Conservation (phyloP, 2,329 filamentous ascomycete species). For the Trichophyton verrucosum region DNA sequence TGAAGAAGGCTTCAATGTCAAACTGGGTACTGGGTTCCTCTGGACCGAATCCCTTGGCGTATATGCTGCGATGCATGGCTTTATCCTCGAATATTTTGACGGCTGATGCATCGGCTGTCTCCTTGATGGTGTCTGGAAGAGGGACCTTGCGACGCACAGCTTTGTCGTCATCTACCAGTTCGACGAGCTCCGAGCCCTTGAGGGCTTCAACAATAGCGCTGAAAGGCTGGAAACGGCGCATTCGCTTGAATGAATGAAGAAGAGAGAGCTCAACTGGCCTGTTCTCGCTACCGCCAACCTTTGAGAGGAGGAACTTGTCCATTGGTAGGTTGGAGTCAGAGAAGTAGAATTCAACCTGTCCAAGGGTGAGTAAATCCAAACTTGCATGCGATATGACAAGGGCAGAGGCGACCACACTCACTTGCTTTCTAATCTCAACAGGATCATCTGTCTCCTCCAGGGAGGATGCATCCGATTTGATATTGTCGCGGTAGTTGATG, state of each 20-base stretch:
- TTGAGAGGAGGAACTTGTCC: slow-evolving; percentile 75
- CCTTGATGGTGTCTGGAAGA: slow-evolving; percentile 41
- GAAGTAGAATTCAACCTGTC: slow-evolving; percentile 89
- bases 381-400: not conserved
- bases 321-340: slow-evolving; percentile 77
- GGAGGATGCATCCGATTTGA: slow-evolving; percentile 57
- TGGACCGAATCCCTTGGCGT: slow-evolving; percentile 86
- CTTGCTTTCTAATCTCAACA: slow-evolving; percentile 70
- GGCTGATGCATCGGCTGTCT: slow-evolving; percentile 43
- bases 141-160: slow-evolving; percentile 64
- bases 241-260: slow-evolving; percentile 83
- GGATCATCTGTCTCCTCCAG: slow-evolving; percentile 64
- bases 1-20: slow-evolving; percentile 87
- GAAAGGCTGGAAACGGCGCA: slow-evolving; percentile 88
- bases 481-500: slow-evolving; percentile 40
- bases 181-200: slow-evolving; percentile 60
- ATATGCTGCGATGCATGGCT: slow-evolving; percentile 63
- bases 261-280: slow-evolving; percentile 59
- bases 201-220: slow-evolving; percentile 71
- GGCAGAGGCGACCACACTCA: slow-evolving; percentile 1
- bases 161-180: slow-evolving; percentile 62
- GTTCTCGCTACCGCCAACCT: slow-evolving; percentile 67
- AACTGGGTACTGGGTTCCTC: slow-evolving; percentile 79
- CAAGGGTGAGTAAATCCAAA: not conserved
- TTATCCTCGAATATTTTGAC: slow-evolving; percentile 49